phyloP scores from a whole-genome alignment of 805 yeast genomes.

The Wickerhamomyces bisporus region DNA sequence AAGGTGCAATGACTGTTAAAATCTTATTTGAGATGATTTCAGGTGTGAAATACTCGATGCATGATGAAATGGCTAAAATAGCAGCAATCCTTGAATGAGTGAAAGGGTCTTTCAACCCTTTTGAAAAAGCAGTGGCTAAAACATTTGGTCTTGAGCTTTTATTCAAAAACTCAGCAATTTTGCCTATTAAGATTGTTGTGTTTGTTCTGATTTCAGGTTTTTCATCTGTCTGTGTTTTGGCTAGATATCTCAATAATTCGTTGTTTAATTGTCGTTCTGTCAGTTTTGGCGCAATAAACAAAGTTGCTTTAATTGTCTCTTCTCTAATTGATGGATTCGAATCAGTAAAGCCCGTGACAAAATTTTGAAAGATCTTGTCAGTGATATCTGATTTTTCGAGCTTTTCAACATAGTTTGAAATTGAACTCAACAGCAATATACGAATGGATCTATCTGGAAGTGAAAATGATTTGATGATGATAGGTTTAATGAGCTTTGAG shows the following conservation, averaged over 20 bases:
- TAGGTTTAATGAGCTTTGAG: slow-evolving; percentile 46
- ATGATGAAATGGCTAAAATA: slow-evolving; percentile 61
- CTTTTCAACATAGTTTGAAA: slow-evolving; percentile 48
- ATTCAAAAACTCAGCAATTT: slow-evolving; percentile 57
- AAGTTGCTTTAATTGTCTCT: slow-evolving; percentile 66
- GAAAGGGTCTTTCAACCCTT: slow-evolving; percentile 76
- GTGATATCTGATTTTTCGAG: slow-evolving; percentile 60
- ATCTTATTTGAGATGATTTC: slow-evolving; percentile 76
- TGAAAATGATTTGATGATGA: slow-evolving; percentile 56
- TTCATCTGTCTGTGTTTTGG: slow-evolving; percentile 75
- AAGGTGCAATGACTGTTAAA: slow-evolving; percentile 79
- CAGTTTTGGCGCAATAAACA: slow-evolving; percentile 54
- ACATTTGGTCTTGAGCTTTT: slow-evolving; percentile 60
- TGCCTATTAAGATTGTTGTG: slow-evolving; percentile 64
- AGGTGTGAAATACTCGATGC: slow-evolving; percentile 62
- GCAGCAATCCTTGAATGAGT: slow-evolving; percentile 74
- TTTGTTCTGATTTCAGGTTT: slow-evolving; percentile 74
- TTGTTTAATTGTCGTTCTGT: slow-evolving; percentile 80
- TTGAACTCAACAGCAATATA: slow-evolving; percentile 57
- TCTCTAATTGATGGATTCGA: slow-evolving; percentile 77
- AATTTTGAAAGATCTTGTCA: slow-evolving; percentile 58
- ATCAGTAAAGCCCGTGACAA: slow-evolving; percentile 82
- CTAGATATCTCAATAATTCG: slow-evolving; percentile 74
- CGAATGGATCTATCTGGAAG: slow-evolving; percentile 75
- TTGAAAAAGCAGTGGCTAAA: slow-evolving; percentile 78